A percentile compares a stretch with the other conserved stretches of the same genome.
phyloP scores from a whole-genome alignment of 345 rosid genomes.

The Psidium friedrichsthalianum region DNA sequence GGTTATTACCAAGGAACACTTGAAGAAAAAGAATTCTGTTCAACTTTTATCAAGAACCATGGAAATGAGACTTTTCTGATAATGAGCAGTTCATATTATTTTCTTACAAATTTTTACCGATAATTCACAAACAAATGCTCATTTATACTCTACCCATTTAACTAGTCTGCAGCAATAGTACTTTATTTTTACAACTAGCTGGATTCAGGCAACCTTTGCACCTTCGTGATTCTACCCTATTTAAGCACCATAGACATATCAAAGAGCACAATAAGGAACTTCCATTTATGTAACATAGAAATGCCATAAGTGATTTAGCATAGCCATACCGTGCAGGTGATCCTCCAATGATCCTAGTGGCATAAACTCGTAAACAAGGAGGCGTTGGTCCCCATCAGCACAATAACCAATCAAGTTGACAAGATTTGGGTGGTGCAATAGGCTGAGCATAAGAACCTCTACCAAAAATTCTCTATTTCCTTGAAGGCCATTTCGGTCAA shows the following conservation, averaged over 20 bases:
- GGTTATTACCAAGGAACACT: too few relatives aligned
- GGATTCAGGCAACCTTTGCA: not conserved
- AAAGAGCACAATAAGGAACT: not conserved
- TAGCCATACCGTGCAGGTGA: conserved; percentile 82
- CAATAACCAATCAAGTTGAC: conserved; percentile 95
- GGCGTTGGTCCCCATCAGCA: conserved; percentile 96
- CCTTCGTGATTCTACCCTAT: not conserved
- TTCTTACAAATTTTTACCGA: too few relatives aligned
- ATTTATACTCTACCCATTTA: not conserved
- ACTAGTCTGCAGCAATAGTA: not conserved
- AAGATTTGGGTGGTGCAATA: conserved; percentile 87
- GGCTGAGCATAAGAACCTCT: conserved; percentile 96
- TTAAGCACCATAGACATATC: not conserved
- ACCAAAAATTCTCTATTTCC: conserved; percentile 98
- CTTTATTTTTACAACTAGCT: not conserved
- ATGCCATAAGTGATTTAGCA: not conserved
- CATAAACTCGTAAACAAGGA: conserved; percentile 94
- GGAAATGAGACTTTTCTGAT: not conserved
- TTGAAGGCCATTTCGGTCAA: conserved; percentile 82
- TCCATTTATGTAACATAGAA: not conserved
- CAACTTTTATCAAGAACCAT: not conserved
- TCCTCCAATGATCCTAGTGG: conserved; percentile 92
- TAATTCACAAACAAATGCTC: not conserved
- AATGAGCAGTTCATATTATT: not conserved
- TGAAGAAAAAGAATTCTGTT: too few relatives aligned